Conservation (phyloP, 768 basidiomycete genomes). For the Mycena venus region DNA sequence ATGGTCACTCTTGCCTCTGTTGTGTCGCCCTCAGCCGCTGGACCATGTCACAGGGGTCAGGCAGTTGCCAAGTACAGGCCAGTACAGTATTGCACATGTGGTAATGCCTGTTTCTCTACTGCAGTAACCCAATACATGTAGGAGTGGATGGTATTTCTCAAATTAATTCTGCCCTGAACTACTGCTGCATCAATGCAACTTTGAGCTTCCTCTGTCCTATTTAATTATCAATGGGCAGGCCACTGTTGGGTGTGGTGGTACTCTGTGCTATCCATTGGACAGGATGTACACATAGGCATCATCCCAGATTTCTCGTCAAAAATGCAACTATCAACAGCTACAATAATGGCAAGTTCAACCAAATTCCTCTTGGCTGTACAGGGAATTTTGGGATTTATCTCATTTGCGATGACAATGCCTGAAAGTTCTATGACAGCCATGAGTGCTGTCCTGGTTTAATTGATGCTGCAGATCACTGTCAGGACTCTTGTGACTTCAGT, state of each 20-base stretch:
- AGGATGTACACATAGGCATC: background rate
- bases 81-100: no score
- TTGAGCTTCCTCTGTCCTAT: constrained; percentile 1
- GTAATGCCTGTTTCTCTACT: no score
- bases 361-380: no score
- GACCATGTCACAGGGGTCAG: no score
- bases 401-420: constrained; percentile 3
- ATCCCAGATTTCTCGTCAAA: background rate
- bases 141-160: background rate
- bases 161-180: background rate
- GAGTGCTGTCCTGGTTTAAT: background rate
- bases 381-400: background rate
- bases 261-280: background rate
- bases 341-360: background rate
- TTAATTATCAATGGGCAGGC: background rate
- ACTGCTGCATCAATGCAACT: constrained; percentile 9
- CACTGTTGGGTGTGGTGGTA: constrained; percentile 2
- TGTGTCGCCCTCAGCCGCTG: no score
- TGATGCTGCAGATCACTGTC: background rate
- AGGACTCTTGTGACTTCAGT: background rate
- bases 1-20: no score
- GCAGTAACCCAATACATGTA: background rate
- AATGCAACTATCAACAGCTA: background rate
- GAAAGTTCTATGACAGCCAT: background rate
- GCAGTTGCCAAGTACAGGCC: no score